These are phyloP conservation scores for Lactarius deliciosus DNA, from an alignment of 768 basidiomycete species.

Conservation along the genomic window DNA sequence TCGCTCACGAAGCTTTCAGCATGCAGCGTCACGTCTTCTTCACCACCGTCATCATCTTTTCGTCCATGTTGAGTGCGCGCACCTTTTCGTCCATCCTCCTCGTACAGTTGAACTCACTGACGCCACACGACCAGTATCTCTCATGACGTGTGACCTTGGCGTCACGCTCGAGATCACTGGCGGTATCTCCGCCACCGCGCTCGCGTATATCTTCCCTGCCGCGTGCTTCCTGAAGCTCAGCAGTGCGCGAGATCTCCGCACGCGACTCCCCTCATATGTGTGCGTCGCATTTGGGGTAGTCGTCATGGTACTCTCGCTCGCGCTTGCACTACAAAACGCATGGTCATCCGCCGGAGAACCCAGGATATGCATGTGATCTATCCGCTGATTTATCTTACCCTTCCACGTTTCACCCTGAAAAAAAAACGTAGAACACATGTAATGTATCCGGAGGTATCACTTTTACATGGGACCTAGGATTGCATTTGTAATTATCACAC, in stretches of 20 bases:
- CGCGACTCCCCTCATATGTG: slow-evolving; percentile 61
- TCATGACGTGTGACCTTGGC: slow-evolving; percentile 96
- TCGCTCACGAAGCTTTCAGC: slow-evolving; percentile 81
- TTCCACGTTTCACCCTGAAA: neutral
- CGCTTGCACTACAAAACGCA: slow-evolving; percentile 72
- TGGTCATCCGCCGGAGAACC: slow-evolving; percentile 72
- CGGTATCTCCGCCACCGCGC: slow-evolving; percentile 88
- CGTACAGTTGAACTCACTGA: neutral
- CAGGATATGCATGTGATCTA: slow-evolving; percentile 64
- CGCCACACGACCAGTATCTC: slow-evolving; percentile 57
- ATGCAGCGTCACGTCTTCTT: slow-evolving; percentile 85
- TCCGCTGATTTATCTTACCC: neutral
- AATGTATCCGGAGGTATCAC: slow-evolving; percentile 25
- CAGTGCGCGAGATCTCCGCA: slow-evolving; percentile 66
- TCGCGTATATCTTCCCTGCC: slow-evolving; percentile 92
- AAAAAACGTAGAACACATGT: slow-evolving; percentile 13
- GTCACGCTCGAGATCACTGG: slow-evolving; percentile 97
- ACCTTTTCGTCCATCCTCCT: neutral
- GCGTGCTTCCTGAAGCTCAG: slow-evolving; percentile 80
- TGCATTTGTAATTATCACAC: slow-evolving; percentile 12
- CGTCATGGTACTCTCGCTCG: slow-evolving; percentile 77
- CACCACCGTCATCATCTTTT: slow-evolving; percentile 78
- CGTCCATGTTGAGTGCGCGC: slow-evolving; percentile 75
- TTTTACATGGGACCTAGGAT: slow-evolving; percentile 17
- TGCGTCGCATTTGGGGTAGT: slow-evolving; percentile 74